Percentiles rank a stretch among this genome's conserved stretches.
Conservation (phyloP, 225 moss, liverwort and hornwort species). For the Ulota crispa region DNA sequence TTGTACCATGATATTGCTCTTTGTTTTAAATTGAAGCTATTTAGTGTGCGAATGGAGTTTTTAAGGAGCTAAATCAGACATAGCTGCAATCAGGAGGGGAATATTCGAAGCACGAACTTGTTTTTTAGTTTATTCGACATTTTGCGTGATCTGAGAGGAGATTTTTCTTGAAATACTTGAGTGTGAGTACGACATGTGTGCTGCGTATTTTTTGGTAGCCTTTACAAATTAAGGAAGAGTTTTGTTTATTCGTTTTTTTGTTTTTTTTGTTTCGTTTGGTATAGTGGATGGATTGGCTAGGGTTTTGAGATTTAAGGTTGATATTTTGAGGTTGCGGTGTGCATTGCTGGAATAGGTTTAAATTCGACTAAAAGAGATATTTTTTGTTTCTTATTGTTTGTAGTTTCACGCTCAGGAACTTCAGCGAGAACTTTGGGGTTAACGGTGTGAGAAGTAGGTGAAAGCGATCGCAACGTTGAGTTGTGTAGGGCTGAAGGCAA, state of each 20-base stretch:
- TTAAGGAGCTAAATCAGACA: not conserved
- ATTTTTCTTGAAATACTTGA: not conserved
- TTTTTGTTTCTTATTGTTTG: conserved; percentile 13
- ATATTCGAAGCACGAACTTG: not conserved
- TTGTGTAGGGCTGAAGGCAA: not conserved
- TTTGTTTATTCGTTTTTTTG: not conserved
- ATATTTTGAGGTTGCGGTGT: not conserved
- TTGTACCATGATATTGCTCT: not conserved
- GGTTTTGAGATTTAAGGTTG: conserved; percentile 10
- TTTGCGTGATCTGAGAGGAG: not conserved
- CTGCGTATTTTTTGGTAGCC: not conserved
- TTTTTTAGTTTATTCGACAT: not conserved
- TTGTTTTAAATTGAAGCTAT: not conserved
- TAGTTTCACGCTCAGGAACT: conserved; percentile 19
- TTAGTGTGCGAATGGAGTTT: not conserved
- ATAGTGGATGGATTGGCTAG: not conserved
- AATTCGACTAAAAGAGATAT: not conserved
- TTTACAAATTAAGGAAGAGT: not conserved
- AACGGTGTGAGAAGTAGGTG: conserved; percentile 19
- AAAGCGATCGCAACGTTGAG: conserved; percentile 18
- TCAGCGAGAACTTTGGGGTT: conserved; percentile 11
- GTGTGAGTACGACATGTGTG: not conserved
- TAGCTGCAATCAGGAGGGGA: not conserved
- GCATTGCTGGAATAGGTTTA: not conserved
- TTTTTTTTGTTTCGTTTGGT: not conserved